Evolutionary conservation across 176 grass and related monocot genomes (phyloP).

Genomic region (Avena eriantha): DNA sequence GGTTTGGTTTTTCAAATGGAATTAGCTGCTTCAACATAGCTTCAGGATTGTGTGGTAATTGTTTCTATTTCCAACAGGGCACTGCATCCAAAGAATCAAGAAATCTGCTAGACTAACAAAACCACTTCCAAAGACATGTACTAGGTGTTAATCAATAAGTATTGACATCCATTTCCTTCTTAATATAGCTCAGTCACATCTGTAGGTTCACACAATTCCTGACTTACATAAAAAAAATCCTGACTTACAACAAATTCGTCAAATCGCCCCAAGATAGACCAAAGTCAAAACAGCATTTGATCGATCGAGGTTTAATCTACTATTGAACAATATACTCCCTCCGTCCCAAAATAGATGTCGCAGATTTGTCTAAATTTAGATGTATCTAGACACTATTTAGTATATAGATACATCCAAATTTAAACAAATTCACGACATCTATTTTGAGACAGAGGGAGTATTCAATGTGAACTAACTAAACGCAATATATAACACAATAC

Average conservation of each 20-base stretch:
- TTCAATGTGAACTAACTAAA: not conserved
- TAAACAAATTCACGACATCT: too few relatives aligned
- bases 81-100: conserved; percentile 16
- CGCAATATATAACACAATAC: not conserved
- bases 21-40: conserved; percentile 2
- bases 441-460: too few relatives aligned
- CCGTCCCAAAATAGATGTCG: too few relatives aligned
- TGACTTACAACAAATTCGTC: not conserved
- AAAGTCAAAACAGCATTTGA: not conserved
- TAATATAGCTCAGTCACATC: not conserved
- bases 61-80: not conserved
- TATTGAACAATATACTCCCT: not conserved
- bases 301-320: not conserved
- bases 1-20: not conserved
- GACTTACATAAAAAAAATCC: too few relatives aligned
- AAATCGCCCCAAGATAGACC: not conserved
- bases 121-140: not conserved
- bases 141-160: not conserved
- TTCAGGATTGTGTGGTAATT: not conserved
- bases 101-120: not conserved
- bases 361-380: too few relatives aligned
- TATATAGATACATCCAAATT: too few relatives aligned
- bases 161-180: not conserved
- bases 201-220: not conserved
- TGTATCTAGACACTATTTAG: too few relatives aligned